phyloP scores from a whole-genome alignment of 306 rosid species.

The Aeschynomene evenia region DNA sequence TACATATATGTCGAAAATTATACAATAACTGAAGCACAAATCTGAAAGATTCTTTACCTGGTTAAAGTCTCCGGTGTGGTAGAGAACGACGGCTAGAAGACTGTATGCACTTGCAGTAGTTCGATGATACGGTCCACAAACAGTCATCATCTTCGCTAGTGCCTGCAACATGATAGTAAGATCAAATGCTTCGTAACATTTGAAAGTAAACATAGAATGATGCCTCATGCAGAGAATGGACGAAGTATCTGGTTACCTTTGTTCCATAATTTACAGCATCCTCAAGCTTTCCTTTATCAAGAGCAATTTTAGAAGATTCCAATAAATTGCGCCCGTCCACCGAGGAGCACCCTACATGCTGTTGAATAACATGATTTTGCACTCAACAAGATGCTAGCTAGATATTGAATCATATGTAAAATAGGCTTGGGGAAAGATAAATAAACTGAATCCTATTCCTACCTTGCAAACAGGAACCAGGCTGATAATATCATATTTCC shows the following conservation, averaged over 20 bases:
- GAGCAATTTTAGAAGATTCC: constrained; percentile 90
- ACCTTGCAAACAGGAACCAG: constrained; percentile 96
- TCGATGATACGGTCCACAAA: constrained; percentile 96
- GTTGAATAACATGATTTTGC: constrained; percentile 30
- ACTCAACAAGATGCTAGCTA: constrained; percentile 10
- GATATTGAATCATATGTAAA: constrained; percentile 11
- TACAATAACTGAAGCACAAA: constrained; percentile 18
- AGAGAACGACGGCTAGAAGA: constrained; percentile 95
- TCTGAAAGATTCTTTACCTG: constrained; percentile 52
- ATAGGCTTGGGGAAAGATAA: not conserved
- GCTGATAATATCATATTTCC: constrained; percentile 68
- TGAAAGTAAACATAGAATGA: not conserved
- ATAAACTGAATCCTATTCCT: constrained; percentile 38
- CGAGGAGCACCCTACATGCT: constrained; percentile 88
- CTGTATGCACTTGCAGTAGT: constrained; percentile 95
- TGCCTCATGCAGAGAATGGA: constrained; percentile 9
- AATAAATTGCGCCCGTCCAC: constrained; percentile 87
- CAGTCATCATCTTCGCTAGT: constrained; percentile 82
- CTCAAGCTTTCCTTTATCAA: constrained; percentile 97
- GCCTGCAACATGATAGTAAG: constrained; percentile 54
- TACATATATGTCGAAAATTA: not conserved
- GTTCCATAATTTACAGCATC: constrained; percentile 93
- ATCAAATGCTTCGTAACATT: constrained; percentile 12
- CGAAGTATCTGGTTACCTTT: constrained; percentile 54
- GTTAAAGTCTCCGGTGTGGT: constrained; percentile 96